These are phyloP conservation scores for Saturnispora mendoncae DNA, from an alignment of 805 yeast genomes.

Conservation along the genomic window DNA sequence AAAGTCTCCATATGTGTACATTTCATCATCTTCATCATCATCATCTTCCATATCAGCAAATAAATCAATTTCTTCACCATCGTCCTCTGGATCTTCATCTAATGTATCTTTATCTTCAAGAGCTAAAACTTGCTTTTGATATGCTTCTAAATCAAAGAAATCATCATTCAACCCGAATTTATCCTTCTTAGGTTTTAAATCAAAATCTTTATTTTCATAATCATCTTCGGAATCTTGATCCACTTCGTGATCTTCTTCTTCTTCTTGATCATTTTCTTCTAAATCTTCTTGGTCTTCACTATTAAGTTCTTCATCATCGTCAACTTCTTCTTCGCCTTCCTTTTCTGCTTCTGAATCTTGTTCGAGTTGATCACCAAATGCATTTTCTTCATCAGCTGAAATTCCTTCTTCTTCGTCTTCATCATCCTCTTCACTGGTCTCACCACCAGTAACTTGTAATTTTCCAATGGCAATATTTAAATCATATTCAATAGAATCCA, in stretches of 20 bases:
- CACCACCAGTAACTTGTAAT: slow-evolving; percentile 20
- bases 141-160: slow-evolving; percentile 77
- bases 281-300: slow-evolving; percentile 29
- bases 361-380: slow-evolving; percentile 14
- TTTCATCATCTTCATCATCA: slow-evolving; percentile 32
- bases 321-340: slow-evolving; percentile 23
- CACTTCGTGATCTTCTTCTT: slow-evolving; percentile 44
- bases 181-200: slow-evolving; percentile 25
- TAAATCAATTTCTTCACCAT: slow-evolving; percentile 43
- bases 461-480: slow-evolving; percentile 46
- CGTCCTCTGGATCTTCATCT: slow-evolving; percentile 34
- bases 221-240: slow-evolving; percentile 35
- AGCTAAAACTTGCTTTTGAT: slow-evolving; percentile 28
- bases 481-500: slow-evolving; percentile 67
- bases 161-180: slow-evolving; percentile 69
- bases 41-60: slow-evolving; percentile 49
- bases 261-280: slow-evolving; percentile 21
- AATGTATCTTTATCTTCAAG: slow-evolving; percentile 33
- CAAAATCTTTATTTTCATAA: slow-evolving; percentile 16
- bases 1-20: slow-evolving; percentile 57
- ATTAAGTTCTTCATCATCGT: slow-evolving; percentile 17
- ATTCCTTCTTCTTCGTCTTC: slow-evolving; percentile 24
- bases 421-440: slow-evolving; percentile 11
- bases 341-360: slow-evolving; percentile 25
- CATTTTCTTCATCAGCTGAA: no score